These are phyloP conservation scores for Iberis amara DNA, from an alignment of 441 rosid species.

Conservation along the genomic window DNA sequence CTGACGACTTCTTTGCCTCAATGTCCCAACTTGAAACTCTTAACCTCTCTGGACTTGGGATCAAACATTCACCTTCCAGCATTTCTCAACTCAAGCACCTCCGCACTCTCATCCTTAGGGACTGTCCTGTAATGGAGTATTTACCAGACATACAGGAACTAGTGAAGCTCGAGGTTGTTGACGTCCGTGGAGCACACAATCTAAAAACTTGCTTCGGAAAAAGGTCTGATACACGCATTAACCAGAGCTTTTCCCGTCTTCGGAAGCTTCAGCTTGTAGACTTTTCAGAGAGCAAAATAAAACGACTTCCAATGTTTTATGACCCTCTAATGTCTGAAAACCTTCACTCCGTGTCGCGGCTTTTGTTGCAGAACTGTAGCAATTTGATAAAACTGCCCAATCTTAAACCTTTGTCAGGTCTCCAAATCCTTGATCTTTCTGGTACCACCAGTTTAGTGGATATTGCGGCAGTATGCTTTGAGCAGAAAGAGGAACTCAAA, in stretches of 20 bases:
- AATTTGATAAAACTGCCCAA: slow-evolving; percentile 32
- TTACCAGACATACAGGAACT: slow-evolving; percentile 31
- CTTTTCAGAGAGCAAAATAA: slow-evolving; percentile 37
- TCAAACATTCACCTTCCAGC: slow-evolving; percentile 28
- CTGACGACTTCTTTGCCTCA: slow-evolving; percentile 29
- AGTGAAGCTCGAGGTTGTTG: slow-evolving; percentile 41
- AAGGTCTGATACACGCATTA: slow-evolving; percentile 25
- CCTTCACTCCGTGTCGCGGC: slow-evolving; percentile 15
- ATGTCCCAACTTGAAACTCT: slow-evolving; percentile 38
- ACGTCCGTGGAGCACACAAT: slow-evolving; percentile 36
- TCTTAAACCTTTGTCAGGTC: slow-evolving; percentile 29
- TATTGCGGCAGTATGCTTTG: slow-evolving; percentile 33
- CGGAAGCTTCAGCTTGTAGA: slow-evolving; percentile 35
- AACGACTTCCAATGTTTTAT: slow-evolving; percentile 35
- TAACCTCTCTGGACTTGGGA: slow-evolving; percentile 38
- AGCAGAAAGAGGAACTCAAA: slow-evolving; percentile 28
- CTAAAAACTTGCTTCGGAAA: slow-evolving; percentile 27
- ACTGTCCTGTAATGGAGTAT: slow-evolving; percentile 34
- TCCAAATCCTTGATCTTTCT: slow-evolving; percentile 41
- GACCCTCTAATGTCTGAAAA: background rate
- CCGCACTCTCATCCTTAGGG: slow-evolving; percentile 45
- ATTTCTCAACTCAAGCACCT: slow-evolving; percentile 29
- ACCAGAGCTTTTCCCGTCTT: slow-evolving; percentile 33
- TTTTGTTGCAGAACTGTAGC: slow-evolving; percentile 36
- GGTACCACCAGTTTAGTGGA: slow-evolving; percentile 31